A percentile compares a stretch with the other conserved stretches of the same genome.
Evolutionary conservation across 2,329 filamentous ascomycete genomes (phyloP).

Genomic region (Colletotrichum tamarilloi): DNA sequence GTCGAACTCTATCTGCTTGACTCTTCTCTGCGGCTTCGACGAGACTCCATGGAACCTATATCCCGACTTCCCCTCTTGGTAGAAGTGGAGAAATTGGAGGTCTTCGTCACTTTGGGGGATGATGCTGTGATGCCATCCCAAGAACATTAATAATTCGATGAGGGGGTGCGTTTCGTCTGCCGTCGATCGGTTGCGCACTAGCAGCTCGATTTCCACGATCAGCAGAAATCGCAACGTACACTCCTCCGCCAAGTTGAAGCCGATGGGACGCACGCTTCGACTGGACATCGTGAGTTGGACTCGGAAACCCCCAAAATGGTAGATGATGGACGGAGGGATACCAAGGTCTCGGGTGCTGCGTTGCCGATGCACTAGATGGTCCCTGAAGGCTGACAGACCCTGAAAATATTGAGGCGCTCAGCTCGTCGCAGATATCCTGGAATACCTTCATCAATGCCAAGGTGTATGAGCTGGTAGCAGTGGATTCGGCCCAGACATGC

Average conservation of each 20-base stretch:
- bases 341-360: neutral
- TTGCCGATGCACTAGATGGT: neutral
- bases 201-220: neutral
- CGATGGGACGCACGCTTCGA: neutral
- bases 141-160: slow-evolving; percentile 24
- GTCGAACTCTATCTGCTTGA: slow-evolving; percentile 29
- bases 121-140: slow-evolving; percentile 24
- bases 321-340: neutral
- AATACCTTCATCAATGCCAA: slow-evolving; percentile 9
- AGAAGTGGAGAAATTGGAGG: slow-evolving; percentile 17
- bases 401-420: neutral
- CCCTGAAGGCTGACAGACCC: neutral
- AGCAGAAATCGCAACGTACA: neutral
- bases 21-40: slow-evolving; percentile 6
- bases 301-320: neutral
- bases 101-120: neutral
- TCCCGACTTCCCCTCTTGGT: slow-evolving; percentile 14
- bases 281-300: slow-evolving; percentile 6
- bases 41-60: neutral
- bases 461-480: neutral
- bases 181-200: slow-evolving; percentile 27
- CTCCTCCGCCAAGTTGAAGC: neutral
- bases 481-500: neutral
- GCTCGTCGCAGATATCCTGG: neutral
- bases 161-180: slow-evolving; percentile 23